These are phyloP conservation scores for Psidium friedrichsthalianum DNA, from an alignment of 345 rosid species.

Conservation along the genomic window DNA sequence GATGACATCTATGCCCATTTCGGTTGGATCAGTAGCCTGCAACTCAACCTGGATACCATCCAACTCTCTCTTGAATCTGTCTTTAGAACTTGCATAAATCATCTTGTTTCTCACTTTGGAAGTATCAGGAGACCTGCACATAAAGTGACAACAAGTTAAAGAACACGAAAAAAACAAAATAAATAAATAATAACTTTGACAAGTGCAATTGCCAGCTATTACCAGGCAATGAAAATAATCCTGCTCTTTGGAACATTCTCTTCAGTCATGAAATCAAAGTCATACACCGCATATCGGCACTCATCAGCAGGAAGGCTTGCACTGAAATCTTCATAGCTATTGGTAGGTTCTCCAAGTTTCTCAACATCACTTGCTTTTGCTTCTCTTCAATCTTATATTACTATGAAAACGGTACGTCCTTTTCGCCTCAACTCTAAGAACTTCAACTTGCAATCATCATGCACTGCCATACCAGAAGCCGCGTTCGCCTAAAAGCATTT, in stretches of 20 bases:
- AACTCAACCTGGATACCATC: slow-evolving; percentile 4
- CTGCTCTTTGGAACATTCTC: slow-evolving; percentile 4
- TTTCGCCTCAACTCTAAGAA: slow-evolving; percentile 1
- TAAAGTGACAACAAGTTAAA: neutral
- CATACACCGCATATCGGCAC: slow-evolving; percentile 8
- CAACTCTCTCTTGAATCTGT: slow-evolving; percentile 7
- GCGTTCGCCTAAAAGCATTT: neutral
- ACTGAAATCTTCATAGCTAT: slow-evolving; percentile 2
- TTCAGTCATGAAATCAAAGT: slow-evolving; percentile 1
- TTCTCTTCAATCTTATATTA: slow-evolving; percentile 3
- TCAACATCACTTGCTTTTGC: slow-evolving; percentile 4
- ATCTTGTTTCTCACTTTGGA: slow-evolving; percentile 7
- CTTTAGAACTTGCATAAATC: slow-evolving; percentile 6
- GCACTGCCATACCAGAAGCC: slow-evolving; percentile 2
- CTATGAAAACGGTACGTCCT: slow-evolving; percentile 4
- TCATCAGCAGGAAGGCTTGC: slow-evolving; percentile 5
- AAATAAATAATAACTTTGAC: neutral
- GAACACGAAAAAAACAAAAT: neutral
- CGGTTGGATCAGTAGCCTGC: slow-evolving; percentile 6
- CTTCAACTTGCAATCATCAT: slow-evolving; percentile 7
- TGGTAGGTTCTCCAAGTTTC: slow-evolving; percentile 1
- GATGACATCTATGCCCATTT: slow-evolving; percentile 3
- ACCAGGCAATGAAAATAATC: slow-evolving; percentile 5
- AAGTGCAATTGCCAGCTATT: neutral
- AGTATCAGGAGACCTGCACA: neutral